Evolutionary conservation across 768 basidiomycete species (phyloP), one percentile per base, ranked within the genome.

Genomic region (Hydnomerulius pinastri): DNA sequence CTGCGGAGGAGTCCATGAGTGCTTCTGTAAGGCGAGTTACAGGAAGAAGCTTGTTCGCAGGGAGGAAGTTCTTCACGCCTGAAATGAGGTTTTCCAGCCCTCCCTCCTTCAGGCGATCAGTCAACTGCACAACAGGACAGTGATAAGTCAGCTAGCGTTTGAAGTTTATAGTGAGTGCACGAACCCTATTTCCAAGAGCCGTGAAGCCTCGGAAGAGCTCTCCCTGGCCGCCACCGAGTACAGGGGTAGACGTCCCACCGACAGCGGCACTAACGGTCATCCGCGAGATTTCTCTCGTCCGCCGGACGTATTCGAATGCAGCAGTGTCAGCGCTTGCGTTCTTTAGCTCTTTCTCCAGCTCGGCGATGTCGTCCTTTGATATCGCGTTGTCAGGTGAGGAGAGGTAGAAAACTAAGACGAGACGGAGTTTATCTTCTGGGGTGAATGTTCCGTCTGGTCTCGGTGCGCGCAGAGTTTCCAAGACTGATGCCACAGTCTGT

Each of bases 1-100:
- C 97, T 2, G 89, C 79, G 0, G 94, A 86, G 0, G 97, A 95
- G 65, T 99, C 97, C 95, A 98, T 98, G 24, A 99, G 77, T 18
- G 97, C 96, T 63, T 98, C 97, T 2, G 90, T 86, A 27, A 99
- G 77, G 10, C 97, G 86, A 0, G 97, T 98, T 39, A 96, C 84
- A 10, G 92, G 87, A 42, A 97, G 80, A 32, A 97, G 81, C 70
- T 99, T 96, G 66, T 93, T 92, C 2, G 92, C 87, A 1, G 97
- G 97, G 15, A 99, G 72, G 77, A 99, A 94, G 71, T 97, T 98
- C 68, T 96, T 97, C 61, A 99, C 97, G 32, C 95, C 96, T 0
- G 94, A 95, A 55, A 99, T 91, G 13, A 99, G 77, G 66, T 96
- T 96, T 67, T 98, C 95, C 27, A 98, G 78, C n/a, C 93, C 93